Evolutionary conservation across 371 early-diverging fungal genomes (phyloP).

Genomic region (Mortierella sp.): DNA sequence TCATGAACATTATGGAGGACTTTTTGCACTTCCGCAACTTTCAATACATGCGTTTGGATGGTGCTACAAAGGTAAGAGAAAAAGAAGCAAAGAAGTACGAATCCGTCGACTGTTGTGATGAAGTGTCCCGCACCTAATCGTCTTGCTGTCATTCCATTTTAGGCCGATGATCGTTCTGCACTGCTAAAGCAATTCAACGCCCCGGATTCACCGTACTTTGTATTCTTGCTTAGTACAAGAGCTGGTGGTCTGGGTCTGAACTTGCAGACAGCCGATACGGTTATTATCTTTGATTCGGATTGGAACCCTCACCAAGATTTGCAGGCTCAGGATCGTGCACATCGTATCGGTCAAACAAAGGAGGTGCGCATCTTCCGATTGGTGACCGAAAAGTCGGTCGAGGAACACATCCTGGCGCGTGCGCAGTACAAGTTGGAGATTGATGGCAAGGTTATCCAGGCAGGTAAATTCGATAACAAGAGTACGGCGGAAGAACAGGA

Average conservation of each 20-base stretch:
- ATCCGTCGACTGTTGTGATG: background rate
- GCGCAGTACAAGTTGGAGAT: constrained; percentile 98
- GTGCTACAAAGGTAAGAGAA: constrained; percentile 82
- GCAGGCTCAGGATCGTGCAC: constrained; percentile 99
- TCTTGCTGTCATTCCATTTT: no score
- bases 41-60: constrained; percentile 95
- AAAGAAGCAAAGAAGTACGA: background rate
- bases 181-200: constrained; percentile 89
- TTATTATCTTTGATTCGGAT: constrained; percentile 99
- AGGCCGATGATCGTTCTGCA: constrained; percentile 84
- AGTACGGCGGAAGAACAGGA: constrained; percentile 95
- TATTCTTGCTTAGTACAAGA: constrained; percentile 98
- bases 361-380: constrained; percentile 99
- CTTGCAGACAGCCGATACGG: constrained; percentile 99
- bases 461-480: constrained; percentile 98
- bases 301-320: constrained; percentile 99
- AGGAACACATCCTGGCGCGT: constrained; percentile 95
- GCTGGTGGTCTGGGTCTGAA: constrained; percentile 99
- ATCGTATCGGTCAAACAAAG: constrained; percentile 99
- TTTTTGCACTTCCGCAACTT: constrained; percentile 84
- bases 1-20: constrained; percentile 98
- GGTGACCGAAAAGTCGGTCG: constrained; percentile 95
- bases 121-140: constrained; percentile 16
- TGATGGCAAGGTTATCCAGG: constrained; percentile 99
- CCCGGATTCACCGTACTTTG: constrained; percentile 84